phyloP scores from a whole-genome alignment of 2,329 filamentous ascomycete genomes.

The Pseudocercospora fuligena region DNA sequence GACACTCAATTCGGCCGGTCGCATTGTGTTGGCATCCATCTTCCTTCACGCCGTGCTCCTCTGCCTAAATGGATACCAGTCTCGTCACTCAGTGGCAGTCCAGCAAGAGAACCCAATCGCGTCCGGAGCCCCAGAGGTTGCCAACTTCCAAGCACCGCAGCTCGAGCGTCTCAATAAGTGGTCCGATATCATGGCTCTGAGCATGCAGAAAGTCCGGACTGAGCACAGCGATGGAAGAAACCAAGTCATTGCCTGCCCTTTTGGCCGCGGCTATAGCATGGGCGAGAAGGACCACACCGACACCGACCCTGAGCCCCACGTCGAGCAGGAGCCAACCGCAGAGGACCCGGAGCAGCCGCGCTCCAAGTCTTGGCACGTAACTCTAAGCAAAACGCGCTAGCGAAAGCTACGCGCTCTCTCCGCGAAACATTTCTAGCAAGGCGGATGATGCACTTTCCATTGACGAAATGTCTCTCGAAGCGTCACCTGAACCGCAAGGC shows the following conservation, averaged over 20 bases:
- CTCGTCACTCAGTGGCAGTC: background rate
- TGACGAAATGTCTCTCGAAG: conserved; percentile 27
- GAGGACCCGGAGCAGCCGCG: background rate
- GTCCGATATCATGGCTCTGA: background rate
- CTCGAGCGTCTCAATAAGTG: background rate
- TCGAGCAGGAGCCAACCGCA: background rate
- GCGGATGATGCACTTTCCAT: background rate
- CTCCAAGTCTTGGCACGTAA: background rate
- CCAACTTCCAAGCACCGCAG: background rate
- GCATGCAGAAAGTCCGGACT: too few relatives aligned
- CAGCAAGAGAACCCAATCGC: background rate
- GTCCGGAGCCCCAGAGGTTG: background rate
- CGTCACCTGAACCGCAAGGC: conserved; percentile 23
- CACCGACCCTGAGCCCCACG: background rate
- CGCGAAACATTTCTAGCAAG: background rate
- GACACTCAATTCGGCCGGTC: background rate
- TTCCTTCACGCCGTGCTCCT: background rate
- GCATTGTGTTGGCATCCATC: background rate
- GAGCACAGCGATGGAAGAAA: too few relatives aligned
- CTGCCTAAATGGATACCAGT: background rate
- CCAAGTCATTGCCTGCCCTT: too few relatives aligned
- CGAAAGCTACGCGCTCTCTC: conserved; percentile 1
- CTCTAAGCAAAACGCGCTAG: background rate
- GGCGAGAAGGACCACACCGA: too few relatives aligned
- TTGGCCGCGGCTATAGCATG: too few relatives aligned